Evolutionary conservation across 805 yeast species (phyloP).

Genomic region (Starmera pachycereana): DNA sequence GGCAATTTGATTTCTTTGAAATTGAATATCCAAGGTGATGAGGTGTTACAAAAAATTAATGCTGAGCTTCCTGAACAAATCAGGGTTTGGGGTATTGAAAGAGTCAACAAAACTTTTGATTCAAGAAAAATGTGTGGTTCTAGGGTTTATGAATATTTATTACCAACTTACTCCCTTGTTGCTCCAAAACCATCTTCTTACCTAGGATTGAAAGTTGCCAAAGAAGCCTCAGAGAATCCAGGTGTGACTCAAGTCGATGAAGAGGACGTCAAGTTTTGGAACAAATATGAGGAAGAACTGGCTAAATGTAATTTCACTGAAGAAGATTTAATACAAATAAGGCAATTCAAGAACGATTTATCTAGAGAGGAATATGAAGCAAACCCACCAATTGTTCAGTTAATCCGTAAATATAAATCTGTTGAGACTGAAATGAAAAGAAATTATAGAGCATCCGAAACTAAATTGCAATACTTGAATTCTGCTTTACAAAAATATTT

Average conservation of each 20-base stretch:
- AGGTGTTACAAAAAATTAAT: conserved; percentile 54
- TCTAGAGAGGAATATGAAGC: conserved; percentile 27
- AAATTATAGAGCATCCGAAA: conserved; percentile 52
- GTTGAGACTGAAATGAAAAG: conserved; percentile 62
- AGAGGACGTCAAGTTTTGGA: conserved; percentile 77
- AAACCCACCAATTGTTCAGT: conserved; percentile 23
- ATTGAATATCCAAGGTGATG: conserved; percentile 73
- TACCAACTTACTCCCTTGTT: conserved; percentile 84
- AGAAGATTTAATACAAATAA: conserved; percentile 17
- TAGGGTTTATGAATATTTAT: conserved; percentile 86
- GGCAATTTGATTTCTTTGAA: conserved; percentile 84
- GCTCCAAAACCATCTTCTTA: conserved; percentile 80
- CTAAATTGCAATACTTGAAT: conserved; percentile 53
- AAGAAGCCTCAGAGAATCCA: conserved; percentile 43
- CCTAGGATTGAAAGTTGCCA: conserved; percentile 48
- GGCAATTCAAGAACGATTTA: conserved; percentile 24
- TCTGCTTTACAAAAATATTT: conserved; percentile 61
- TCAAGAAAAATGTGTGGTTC: conserved; percentile 93
- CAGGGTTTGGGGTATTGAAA: conserved; percentile 84
- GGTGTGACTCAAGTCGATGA: conserved; percentile 49
- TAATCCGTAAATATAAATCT: conserved; percentile 43
- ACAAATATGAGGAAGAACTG: conserved; percentile 30
- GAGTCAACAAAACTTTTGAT: conserved; percentile 86
- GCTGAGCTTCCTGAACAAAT: conserved; percentile 71
- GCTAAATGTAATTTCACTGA: conserved; percentile 19